A percentile compares a stretch with the other conserved stretches of the same genome.
Conservation (phyloP, 1,139 yeast genomes). For the Suhomyces bribrorum region DNA sequence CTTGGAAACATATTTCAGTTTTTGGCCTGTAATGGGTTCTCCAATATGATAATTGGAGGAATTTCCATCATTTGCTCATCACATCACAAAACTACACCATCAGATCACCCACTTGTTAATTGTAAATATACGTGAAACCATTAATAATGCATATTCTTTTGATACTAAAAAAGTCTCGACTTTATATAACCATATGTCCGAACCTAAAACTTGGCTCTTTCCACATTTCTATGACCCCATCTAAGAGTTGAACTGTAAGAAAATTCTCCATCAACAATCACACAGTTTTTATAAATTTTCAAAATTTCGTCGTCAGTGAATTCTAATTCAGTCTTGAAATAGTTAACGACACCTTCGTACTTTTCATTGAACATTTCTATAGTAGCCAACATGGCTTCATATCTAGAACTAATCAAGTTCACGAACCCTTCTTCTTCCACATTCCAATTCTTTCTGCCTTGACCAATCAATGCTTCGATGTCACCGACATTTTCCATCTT, state of each 20-base stretch:
- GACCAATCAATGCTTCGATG: constrained; percentile 32
- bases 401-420: constrained; percentile 63
- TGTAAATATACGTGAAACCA: no score
- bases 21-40: no score
- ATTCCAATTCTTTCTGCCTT: constrained; percentile 43
- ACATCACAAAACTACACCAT: no score
- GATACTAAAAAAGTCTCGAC: neutral
- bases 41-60: no score
- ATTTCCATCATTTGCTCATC: no score
- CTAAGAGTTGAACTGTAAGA: constrained; percentile 21
- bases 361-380: constrained; percentile 49
- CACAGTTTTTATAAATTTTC: constrained; percentile 48
- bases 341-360: constrained; percentile 58
- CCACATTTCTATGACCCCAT: constrained; percentile 28
- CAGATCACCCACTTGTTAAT: no score
- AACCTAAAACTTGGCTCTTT: constrained; percentile 19
- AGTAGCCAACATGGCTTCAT: constrained; percentile 73
- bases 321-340: constrained; percentile 49
- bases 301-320: constrained; percentile 52
- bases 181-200: no score
- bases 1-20: no score
- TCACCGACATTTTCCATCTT: constrained; percentile 24
- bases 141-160: no score
- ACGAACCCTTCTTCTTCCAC: constrained; percentile 51
- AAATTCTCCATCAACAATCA: constrained; percentile 27